These are phyloP conservation scores for Xylariaceae sp. DNA, from an alignment of 2,329 filamentous ascomycete species.

Conservation along the genomic window DNA sequence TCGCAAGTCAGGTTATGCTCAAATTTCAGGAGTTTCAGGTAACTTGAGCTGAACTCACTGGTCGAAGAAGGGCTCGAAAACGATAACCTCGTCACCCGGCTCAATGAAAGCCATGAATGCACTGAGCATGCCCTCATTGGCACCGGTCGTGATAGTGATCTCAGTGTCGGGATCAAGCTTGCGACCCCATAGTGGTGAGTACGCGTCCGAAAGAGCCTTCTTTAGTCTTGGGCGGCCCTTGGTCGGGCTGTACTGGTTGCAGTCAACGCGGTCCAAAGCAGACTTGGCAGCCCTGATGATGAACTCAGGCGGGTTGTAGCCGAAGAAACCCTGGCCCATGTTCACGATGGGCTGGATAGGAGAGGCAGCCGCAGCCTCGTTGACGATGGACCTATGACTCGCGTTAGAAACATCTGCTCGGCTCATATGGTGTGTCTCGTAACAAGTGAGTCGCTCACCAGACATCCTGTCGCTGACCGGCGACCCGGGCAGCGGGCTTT, in stretches of 20 bases:
- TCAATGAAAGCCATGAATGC: constrained; percentile 98
- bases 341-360: constrained; percentile 61
- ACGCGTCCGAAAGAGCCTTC: constrained; percentile 89
- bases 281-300: constrained; percentile 87
- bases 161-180: constrained; percentile 82
- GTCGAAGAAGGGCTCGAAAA: constrained; percentile 98
- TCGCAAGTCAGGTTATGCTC: neutral
- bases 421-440: neutral
- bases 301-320: constrained; percentile 90
- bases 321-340: constrained; percentile 69
- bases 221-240: constrained; percentile 86
- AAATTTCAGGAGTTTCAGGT: neutral
- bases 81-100: constrained; percentile 88
- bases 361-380: constrained; percentile 58
- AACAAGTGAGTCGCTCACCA: constrained; percentile 38
- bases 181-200: constrained; percentile 82
- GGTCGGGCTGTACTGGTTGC: constrained; percentile 97
- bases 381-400: constrained; percentile 54
- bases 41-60: constrained; percentile 53
- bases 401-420: constrained; percentile 12
- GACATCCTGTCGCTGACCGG: constrained; percentile 47
- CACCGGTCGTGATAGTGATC: constrained; percentile 88
- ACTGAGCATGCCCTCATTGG: constrained; percentile 89
- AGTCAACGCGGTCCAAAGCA: constrained; percentile 85
- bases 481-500: constrained; percentile 47